Evolutionary conservation across 768 basidiomycete genomes (phyloP), one percentile per base, ranked within the genome.

Genomic region (Sarcomyxa edulis): DNA sequence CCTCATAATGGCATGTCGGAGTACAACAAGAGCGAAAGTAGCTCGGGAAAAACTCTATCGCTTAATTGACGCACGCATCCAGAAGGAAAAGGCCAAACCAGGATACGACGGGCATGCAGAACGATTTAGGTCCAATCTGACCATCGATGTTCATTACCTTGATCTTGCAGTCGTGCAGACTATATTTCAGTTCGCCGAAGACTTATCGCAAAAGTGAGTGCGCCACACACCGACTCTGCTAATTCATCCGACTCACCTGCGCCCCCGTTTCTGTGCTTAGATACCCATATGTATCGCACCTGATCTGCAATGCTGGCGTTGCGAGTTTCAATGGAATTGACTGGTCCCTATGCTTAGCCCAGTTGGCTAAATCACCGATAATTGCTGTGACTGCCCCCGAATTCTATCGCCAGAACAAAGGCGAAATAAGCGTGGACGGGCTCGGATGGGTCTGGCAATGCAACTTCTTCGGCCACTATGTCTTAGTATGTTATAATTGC

Each of bases 401-500:
- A 10, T 89, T 57, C 56, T 73, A 81, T 50, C 41, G 65, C 4
- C 86, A 92, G 54, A 56, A 66, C 20, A 51, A 42, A 8, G 86
- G 84, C 6, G 71, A 79, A 45, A 48, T 70, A 35, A 85, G 76
- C 45, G 59, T 61, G 4, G 87, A 93, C 46, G 78, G 81, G 5
- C 59, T 90, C 0, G 90, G 90, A 3, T 82, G 73, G 71, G 74
- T 81, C 6, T 93, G 88, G 86, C 86, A 91, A 52, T 84, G 77
- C 43, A 92, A 92, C 49, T 61, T 90, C 19, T 90, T 92, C 40
- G 79, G 82, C 1, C 88, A 91, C 57, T 92, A 82, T 52, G 71
- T 70, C 20, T 60, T 93, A 47, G 89, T 91, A 51, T 39, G 82
- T 70, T 4, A 19, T 21, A 11, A 25, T 23, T 11, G 32, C 25